Conservation (phyloP, 768 basidiomycete genomes). For the Chiua virens region DNA sequence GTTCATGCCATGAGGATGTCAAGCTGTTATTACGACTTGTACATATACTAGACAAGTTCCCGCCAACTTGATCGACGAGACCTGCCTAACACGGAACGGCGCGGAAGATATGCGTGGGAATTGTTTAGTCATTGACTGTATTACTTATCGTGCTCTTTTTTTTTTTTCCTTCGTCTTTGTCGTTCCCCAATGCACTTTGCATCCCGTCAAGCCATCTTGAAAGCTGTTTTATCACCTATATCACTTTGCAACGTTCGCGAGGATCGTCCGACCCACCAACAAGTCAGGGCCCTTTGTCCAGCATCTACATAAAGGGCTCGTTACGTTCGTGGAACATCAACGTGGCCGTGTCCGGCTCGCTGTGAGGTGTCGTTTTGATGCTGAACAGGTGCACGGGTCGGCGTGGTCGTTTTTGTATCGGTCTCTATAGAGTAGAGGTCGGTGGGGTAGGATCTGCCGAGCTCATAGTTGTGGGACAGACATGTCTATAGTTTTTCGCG, state of each 20-base stretch:
- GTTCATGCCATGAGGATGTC: too few species aligned
- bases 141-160: not conserved
- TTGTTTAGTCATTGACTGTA: conserved; percentile 23
- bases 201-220: not conserved
- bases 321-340: conserved; percentile 74
- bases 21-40: too few species aligned
- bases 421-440: conserved; percentile 68
- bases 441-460: conserved; percentile 32
- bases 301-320: conserved; percentile 51
- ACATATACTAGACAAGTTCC: not conserved
- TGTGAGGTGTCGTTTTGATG: conserved; percentile 57
- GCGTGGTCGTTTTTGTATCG: conserved; percentile 34
- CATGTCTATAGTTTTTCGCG: conserved; percentile 30
- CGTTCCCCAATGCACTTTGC: too few species aligned
- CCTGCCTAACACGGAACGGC: conserved; percentile 16
- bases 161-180: not conserved
- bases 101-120: conserved; percentile 15
- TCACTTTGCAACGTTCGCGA: not conserved
- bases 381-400: conserved; percentile 43
- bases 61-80: conserved; percentile 19
- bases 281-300: conserved; percentile 63
- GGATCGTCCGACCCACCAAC: conserved; percentile 36
- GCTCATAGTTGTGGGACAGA: conserved; percentile 72
- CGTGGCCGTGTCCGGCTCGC: conserved; percentile 40
- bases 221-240: too few species aligned